Conservation (phyloP, 805 yeast genomes). For the Saturnispora hagleri region DNA sequence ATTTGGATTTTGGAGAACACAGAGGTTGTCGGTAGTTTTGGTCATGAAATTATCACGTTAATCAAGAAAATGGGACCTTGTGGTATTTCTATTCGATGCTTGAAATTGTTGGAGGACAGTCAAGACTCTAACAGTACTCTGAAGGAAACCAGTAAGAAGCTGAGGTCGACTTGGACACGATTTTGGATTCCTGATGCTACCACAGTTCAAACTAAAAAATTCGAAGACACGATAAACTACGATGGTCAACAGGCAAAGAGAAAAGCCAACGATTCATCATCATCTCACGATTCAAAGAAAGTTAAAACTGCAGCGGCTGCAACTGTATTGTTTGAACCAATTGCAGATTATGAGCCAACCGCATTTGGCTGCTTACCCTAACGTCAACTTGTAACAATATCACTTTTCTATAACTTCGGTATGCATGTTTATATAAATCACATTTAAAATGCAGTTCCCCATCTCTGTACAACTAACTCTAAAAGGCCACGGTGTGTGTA, state of each 20-base stretch:
- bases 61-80: slow-evolving; percentile 3
- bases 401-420: background rate
- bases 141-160: slow-evolving; percentile 12
- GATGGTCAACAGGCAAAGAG: background rate
- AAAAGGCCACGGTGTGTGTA: slow-evolving; percentile 23
- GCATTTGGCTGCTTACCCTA: slow-evolving; percentile 40
- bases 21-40: slow-evolving; percentile 12
- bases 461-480: slow-evolving; percentile 15
- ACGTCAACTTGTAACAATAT: background rate
- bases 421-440: background rate
- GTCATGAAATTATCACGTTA: background rate
- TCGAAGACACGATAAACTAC: background rate
- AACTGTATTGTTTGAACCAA: slow-evolving; percentile 24
- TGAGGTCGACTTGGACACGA: slow-evolving; percentile 16
- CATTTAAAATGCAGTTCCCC: slow-evolving; percentile 1
- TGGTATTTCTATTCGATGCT: slow-evolving; percentile 1
- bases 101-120: background rate
- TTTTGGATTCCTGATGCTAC: slow-evolving; percentile 15
- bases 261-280: background rate
- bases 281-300: slow-evolving; percentile 3
- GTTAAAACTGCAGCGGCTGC: slow-evolving; percentile 6
- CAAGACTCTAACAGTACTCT: background rate
- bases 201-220: slow-evolving; percentile 2
- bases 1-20: slow-evolving; percentile 10
- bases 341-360: slow-evolving; percentile 39